Evolutionary conservation across 306 rosid species (phyloP).

Genomic region (Phaseolus lunatus): DNA sequence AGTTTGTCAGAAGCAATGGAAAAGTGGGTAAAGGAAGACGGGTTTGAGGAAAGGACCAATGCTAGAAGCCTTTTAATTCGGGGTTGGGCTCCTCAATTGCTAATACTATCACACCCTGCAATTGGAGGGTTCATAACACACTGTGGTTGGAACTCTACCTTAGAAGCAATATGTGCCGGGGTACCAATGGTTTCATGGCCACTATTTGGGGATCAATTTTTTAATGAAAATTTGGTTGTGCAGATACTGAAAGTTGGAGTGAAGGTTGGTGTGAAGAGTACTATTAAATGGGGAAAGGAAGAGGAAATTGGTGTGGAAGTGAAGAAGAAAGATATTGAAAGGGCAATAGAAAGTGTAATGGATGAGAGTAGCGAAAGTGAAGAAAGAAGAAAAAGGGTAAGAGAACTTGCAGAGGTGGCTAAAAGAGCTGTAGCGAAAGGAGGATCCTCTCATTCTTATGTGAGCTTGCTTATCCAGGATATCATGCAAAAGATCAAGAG

Average conservation of each 20-base stretch:
- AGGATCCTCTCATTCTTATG: constrained; percentile 58
- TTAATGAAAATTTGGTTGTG: constrained; percentile 59
- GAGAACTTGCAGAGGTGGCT: constrained; percentile 54
- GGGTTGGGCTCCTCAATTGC: constrained; percentile 75
- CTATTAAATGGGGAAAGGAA: constrained; percentile 57
- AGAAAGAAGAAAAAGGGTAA: constrained; percentile 50
- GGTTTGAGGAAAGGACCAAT: constrained; percentile 56
- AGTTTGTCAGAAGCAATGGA: constrained; percentile 46
- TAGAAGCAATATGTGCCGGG: constrained; percentile 59
- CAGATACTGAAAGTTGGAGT: constrained; percentile 62
- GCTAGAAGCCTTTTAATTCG: constrained; percentile 55
- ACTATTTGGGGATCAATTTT: constrained; percentile 62
- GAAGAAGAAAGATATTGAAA: constrained; percentile 51
- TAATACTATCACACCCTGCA: constrained; percentile 57
- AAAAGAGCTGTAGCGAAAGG: constrained; percentile 54
- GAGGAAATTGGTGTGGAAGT: constrained; percentile 55
- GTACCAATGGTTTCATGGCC: constrained; percentile 75
- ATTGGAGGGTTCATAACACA: constrained; percentile 70
- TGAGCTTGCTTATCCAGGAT: constrained; percentile 46
- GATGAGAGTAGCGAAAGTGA: constrained; percentile 55
- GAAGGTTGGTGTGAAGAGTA: constrained; percentile 54
- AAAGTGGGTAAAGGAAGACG: constrained; percentile 57
- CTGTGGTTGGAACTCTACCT: constrained; percentile 74
- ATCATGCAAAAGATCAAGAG: neutral
- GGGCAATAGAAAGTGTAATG: constrained; percentile 56